A percentile compares a stretch with the other conserved stretches of the same genome.
These are phyloP conservation scores for Fusarium pilosicola DNA, from an alignment of 2,329 filamentous ascomycete genomes.

Conservation along the genomic window DNA sequence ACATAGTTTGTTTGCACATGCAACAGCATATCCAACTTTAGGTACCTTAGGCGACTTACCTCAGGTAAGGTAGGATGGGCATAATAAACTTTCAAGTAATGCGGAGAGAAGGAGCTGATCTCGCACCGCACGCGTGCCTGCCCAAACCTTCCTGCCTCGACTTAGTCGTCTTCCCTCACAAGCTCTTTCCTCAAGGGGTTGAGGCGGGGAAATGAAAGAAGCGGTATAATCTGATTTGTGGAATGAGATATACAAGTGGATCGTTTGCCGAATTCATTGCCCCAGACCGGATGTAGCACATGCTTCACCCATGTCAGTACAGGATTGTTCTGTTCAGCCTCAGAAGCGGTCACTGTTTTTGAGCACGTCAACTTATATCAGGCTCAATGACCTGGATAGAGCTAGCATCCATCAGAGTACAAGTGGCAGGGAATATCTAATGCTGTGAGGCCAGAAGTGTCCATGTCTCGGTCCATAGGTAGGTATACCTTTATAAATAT, in stretches of 20 bases:
- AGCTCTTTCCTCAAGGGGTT: constrained; percentile 24
- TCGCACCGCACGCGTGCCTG: constrained; percentile 21
- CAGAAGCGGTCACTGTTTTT: constrained; percentile 15
- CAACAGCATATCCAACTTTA: not conserved
- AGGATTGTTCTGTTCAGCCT: constrained; percentile 22
- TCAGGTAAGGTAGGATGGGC: not conserved
- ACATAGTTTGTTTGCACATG: constrained; percentile 30
- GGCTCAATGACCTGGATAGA: not conserved
- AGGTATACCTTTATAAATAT: not conserved
- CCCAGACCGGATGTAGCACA: constrained; percentile 22
- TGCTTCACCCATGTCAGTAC: constrained; percentile 5
- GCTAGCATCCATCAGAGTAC: not conserved
- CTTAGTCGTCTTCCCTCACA: not conserved
- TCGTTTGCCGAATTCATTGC: constrained; percentile 7
- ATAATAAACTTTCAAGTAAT: constrained; percentile 16
- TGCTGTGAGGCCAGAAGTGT: not conserved
- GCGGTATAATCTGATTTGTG: constrained; percentile 34
- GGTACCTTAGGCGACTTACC: not conserved
- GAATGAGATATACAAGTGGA: constrained; percentile 6
- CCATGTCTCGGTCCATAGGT: not conserved
- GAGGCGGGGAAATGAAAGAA: constrained; percentile 26
- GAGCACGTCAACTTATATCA: not conserved
- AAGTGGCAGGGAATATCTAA: not conserved
- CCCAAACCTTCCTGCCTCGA: constrained; percentile 31
- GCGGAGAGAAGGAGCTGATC: constrained; percentile 30